phyloP scores from a whole-genome alignment of 2,329 filamentous ascomycete species.

The Colletotrichum salicis region DNA sequence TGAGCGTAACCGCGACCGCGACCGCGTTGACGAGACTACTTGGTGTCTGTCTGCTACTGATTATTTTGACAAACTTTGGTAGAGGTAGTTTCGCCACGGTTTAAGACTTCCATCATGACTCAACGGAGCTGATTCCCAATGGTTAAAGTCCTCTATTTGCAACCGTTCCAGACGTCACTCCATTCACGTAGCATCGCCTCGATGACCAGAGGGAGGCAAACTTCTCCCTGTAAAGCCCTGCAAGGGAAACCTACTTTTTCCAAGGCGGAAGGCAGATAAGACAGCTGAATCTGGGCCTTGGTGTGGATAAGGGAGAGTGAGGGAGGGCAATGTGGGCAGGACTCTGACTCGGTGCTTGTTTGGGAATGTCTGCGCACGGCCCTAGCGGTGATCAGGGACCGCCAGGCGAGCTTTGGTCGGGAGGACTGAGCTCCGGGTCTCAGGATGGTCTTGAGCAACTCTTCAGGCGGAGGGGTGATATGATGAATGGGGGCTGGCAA shows the following conservation, averaged over 20 bases:
- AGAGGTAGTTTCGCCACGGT: neutral
- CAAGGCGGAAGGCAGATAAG: neutral
- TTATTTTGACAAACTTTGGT: neutral
- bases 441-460: constrained; percentile 23
- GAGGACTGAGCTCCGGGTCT: constrained; percentile 31
- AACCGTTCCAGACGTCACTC: constrained; percentile 10
- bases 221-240: neutral
- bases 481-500: neutral
- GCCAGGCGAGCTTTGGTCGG: constrained; percentile 9
- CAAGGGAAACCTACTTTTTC: neutral
- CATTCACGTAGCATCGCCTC: neutral
- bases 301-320: neutral
- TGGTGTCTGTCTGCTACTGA: neutral
- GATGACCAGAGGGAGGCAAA: constrained; percentile 8
- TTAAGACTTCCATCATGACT: constrained; percentile 4
- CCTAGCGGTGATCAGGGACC: constrained; percentile 21
- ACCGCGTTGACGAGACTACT: neutral
- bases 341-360: constrained; percentile 29
- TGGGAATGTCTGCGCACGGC: constrained; percentile 23
- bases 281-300: too few species aligned
- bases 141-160: constrained; percentile 9
- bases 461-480: constrained; percentile 1
- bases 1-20: neutral
- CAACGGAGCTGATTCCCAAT: neutral
- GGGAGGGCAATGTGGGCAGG: neutral